Evolutionary conservation across 176 grass and related monocot species (phyloP), one percentile per base, ranked within the genome.

Genomic region (Chloris gayana): DNA sequence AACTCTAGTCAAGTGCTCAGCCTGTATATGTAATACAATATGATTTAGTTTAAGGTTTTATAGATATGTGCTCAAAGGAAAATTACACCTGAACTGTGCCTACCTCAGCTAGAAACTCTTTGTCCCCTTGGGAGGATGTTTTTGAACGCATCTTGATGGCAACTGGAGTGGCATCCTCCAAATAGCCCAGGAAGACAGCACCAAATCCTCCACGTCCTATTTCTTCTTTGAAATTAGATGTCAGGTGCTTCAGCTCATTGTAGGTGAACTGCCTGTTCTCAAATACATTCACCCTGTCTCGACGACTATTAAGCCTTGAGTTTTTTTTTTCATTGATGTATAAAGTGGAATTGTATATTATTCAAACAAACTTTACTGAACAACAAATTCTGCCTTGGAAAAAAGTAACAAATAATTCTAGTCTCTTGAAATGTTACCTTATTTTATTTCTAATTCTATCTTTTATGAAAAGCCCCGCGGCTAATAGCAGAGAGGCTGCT

Each of bases 121-220:
- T 88, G 30, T 37, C 69, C 39, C 91, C 88, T 83, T 91, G 88
- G 13, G 86, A 19, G 29, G 84, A 80, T 70, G 78, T 35, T 49
- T 69, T 63, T 72, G 86, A 89, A 15, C 26, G 31, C 35, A 89
- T 70, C 83, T 97, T 97, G 30, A 97, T 78, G 18, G 94, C 94
- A 84, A 97, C 88, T 80, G 87, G 80, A 26, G 19, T 93, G 42
- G 61, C 84, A 70, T 93, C 73, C 83, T 91, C 78, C 59, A 97
- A 68, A 75, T 79, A 37, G 4, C 94, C 91, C 19, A 89, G 42
- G 64, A 73, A 97, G 14, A 93, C 88, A 76, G 49, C 29, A 80
- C 94, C 94, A 83, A 93, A 97, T 41, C 91, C 94, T 85, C 91
- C 94, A 61, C 67, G 35, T 1, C 91, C 94, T 61, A 97, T 73